Evolutionary conservation across 257 asterid genomes (phyloP), one percentile per base, ranked within the genome.

Genomic region (Nemophila menziesii): DNA sequence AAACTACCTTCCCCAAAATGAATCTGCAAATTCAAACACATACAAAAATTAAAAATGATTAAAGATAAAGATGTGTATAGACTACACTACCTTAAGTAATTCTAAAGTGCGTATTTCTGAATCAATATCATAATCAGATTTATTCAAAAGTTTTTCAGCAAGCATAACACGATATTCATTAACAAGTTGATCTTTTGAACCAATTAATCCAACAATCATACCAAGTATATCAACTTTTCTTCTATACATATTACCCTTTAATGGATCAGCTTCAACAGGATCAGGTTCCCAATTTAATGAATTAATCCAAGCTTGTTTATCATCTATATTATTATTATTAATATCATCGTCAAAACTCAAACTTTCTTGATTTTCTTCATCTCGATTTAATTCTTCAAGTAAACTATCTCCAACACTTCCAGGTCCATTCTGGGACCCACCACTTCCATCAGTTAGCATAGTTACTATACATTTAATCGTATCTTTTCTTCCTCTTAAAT

Each of bases 1-100:
- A 89, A 76, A 80, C 94, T 78, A 71, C 80, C 70, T 83, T 89
- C 98, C 46, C 98, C 98, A 70, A 89, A 89, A 76, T 84, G 98
- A 66, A 89, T 89, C 98, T 89, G 74, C 53, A 69, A 55, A 55
- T 46, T 27, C 27, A 38, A 55, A 42, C 33, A 59, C 11, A 49
- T 42, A 47, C 33, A 48, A 11, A 56, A 52, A 45, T 57, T 54
- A 24, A 62, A 60, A 17, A 54, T 44, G n/a, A n/a, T 44, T 56
- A 55, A 39, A 49, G 24, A 52, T 58, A 60, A 49, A 9, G 33
- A 66, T 58, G 16, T 21, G 37, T 34, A 11, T n/a, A n/a, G n/a
- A n/a, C n/a, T 43, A 11, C 20, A 62, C 34, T 50, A 89, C 98
- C 98, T 89, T 89, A 61, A 89, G 83, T 60, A 89, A 94, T 69